Conservation (phyloP, 2,329 filamentous ascomycete species). For the Clonostachys rosea region DNA sequence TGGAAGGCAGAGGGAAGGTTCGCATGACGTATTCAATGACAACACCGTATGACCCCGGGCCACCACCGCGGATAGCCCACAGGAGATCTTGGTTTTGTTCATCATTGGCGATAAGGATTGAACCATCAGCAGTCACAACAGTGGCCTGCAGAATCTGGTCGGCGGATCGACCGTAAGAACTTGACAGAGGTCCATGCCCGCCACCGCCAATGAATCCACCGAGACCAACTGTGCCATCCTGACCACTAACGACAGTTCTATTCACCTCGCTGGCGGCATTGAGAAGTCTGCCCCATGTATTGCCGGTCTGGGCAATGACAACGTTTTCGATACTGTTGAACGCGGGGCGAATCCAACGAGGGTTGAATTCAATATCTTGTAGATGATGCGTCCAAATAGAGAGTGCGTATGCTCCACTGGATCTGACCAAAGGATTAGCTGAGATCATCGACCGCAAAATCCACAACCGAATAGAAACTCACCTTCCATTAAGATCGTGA, state of each 20-base stretch:
- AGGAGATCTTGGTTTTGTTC: slow-evolving; percentile 7
- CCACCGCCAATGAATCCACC: slow-evolving; percentile 20
- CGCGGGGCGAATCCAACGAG: slow-evolving; percentile 11
- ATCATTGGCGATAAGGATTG: slow-evolving; percentile 5
- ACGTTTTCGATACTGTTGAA: slow-evolving; percentile 41
- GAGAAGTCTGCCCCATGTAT: slow-evolving; percentile 41
- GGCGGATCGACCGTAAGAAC: slow-evolving; percentile 13
- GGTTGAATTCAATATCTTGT: neutral
- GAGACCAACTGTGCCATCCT: slow-evolving; percentile 37
- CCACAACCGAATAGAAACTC: neutral
- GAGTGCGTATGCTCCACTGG: slow-evolving; percentile 9
- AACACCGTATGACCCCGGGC: slow-evolving; percentile 6
- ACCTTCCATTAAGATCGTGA: slow-evolving; percentile 1
- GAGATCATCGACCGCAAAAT: no score
- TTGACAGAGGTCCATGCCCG: slow-evolving; percentile 16
- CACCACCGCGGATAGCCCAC: slow-evolving; percentile 9
- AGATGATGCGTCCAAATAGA: slow-evolving; percentile 10
- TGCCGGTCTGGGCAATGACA: slow-evolving; percentile 47
- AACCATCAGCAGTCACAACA: slow-evolving; percentile 14
- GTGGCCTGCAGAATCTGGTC: slow-evolving; percentile 16
- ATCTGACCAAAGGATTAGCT: slow-evolving; percentile 1
- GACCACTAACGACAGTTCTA: slow-evolving; percentile 46
- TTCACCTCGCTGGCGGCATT: slow-evolving; percentile 35
- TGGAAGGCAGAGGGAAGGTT: slow-evolving; percentile 4
- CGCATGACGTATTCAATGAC: slow-evolving; percentile 8